phyloP scores from a whole-genome alignment of 1,139 yeast species.

The Wickerhamiella pararugosa region DNA sequence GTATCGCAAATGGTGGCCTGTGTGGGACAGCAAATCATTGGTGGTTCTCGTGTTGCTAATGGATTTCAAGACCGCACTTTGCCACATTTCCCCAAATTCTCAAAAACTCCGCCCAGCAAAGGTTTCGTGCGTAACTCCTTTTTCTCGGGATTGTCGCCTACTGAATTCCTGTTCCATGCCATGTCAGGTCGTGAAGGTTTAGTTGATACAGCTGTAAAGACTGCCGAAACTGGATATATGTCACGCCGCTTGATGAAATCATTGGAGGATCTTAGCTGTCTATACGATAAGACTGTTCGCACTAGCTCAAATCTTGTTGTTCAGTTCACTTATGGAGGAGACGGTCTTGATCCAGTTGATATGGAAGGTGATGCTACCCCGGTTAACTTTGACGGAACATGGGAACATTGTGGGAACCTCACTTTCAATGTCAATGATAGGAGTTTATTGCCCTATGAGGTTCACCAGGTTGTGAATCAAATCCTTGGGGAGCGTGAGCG shows the following conservation, averaged over 20 bases:
- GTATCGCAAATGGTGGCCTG: constrained; percentile 99
- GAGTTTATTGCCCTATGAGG: constrained; percentile 59
- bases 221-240: constrained; percentile 99
- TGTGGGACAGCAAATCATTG: constrained; percentile 97
- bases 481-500: constrained; percentile 48
- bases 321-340: constrained; percentile 97
- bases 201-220: constrained; percentile 97
- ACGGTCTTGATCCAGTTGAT: constrained; percentile 93
- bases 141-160: constrained; percentile 85
- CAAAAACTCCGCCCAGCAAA: constrained; percentile 94
- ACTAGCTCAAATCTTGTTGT: constrained; percentile 93
- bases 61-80: constrained; percentile 97
- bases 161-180: constrained; percentile 95
- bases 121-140: constrained; percentile 96
- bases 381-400: constrained; percentile 81
- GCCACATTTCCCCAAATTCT: constrained; percentile 92
- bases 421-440: constrained; percentile 43
- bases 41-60: constrained; percentile 98
- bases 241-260: constrained; percentile 98
- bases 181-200: constrained; percentile 99
- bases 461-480: constrained; percentile 38
- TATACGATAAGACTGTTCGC: constrained; percentile 87
- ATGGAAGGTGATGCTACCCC: constrained; percentile 99
- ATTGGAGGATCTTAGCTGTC: constrained; percentile 85
- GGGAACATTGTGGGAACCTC: constrained; percentile 80